A percentile compares a stretch with the other conserved stretches of the same genome.
Conservation (phyloP, 1,139 yeast genomes). For the Wickerhamomyces sp. region DNA sequence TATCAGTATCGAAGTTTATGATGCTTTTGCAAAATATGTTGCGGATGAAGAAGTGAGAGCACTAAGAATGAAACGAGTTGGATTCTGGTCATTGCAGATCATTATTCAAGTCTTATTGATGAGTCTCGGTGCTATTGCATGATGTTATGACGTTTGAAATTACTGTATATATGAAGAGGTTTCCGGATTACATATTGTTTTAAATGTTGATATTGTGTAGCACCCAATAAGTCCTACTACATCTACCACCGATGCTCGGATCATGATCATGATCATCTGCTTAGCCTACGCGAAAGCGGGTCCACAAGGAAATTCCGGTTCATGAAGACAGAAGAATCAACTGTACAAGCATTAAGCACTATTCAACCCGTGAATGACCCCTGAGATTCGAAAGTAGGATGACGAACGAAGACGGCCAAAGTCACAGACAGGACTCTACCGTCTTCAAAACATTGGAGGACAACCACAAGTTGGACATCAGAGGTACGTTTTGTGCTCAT, state of each 20-base stretch:
- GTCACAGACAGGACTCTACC: neutral
- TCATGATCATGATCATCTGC: too few relatives aligned
- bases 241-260: too few relatives aligned
- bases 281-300: too few relatives aligned
- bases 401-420: neutral
- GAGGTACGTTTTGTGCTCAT: constrained; percentile 13
- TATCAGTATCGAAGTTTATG: constrained; percentile 82
- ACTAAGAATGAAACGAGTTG: constrained; percentile 73
- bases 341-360: too few relatives aligned
- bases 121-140: constrained; percentile 64
- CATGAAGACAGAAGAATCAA: too few relatives aligned
- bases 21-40: constrained; percentile 83
- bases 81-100: constrained; percentile 90
- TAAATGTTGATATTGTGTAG: too few relatives aligned
- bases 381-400: too few relatives aligned
- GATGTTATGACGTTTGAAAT: constrained; percentile 1
- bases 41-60: constrained; percentile 79
- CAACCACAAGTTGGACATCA: constrained; percentile 15
- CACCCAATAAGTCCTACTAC: too few relatives aligned
- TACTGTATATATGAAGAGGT: neutral
- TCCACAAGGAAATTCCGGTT: too few relatives aligned
- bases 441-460: constrained; percentile 10
- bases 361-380: too few relatives aligned
- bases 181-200: neutral
- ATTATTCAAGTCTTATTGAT: constrained; percentile 75